A percentile compares a stretch with the other conserved stretches of the same genome.
phyloP scores from a whole-genome alignment of 345 rosid species.

The Odontarrhena argentea region DNA sequence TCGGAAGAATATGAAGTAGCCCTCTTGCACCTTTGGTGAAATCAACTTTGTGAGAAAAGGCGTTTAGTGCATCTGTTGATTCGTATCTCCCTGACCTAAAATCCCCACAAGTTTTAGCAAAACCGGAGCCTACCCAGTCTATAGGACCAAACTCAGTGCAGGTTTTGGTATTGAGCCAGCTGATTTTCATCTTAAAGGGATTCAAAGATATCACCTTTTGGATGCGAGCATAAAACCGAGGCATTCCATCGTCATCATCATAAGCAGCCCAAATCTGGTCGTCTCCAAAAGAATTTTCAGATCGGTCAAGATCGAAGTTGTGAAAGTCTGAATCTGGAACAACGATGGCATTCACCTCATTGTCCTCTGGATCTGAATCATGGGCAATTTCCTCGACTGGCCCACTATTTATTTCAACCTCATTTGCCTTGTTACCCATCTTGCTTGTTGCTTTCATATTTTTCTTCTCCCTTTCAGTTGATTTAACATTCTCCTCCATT shows the following conservation, averaged over 20 bases:
- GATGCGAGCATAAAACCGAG: conserved; percentile 92
- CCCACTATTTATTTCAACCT: conserved; percentile 16
- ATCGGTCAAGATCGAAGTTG: conserved; percentile 78
- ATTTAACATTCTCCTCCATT: conserved; percentile 35
- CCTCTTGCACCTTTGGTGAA: conserved; percentile 77
- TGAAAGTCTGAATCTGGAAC: conserved; percentile 97
- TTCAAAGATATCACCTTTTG: conserved; percentile 71
- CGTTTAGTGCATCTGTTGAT: conserved; percentile 53
- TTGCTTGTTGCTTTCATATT: conserved; percentile 34
- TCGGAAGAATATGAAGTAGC: conserved; percentile 65
- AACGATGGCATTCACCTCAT: conserved; percentile 45
- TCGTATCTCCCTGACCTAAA: conserved; percentile 69
- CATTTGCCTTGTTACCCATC: conserved; percentile 32
- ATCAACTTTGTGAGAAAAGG: conserved; percentile 82
- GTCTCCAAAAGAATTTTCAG: conserved; percentile 67
- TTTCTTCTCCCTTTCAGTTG: conserved; percentile 41
- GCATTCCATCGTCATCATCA: conserved; percentile 93
- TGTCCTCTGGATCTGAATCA: conserved; percentile 29
- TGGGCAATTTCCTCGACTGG: conserved; percentile 25
- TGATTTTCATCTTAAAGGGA: conserved; percentile 84
- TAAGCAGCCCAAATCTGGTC: conserved; percentile 99
- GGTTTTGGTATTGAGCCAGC: conserved; percentile 90
- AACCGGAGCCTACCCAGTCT: conserved; percentile 85
- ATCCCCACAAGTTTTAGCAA: conserved; percentile 83
- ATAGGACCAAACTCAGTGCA: conserved; percentile 59